Base-by-base conservation (phyloP, 148 eudicot species). In the Nyssa sinensis region DNA sequence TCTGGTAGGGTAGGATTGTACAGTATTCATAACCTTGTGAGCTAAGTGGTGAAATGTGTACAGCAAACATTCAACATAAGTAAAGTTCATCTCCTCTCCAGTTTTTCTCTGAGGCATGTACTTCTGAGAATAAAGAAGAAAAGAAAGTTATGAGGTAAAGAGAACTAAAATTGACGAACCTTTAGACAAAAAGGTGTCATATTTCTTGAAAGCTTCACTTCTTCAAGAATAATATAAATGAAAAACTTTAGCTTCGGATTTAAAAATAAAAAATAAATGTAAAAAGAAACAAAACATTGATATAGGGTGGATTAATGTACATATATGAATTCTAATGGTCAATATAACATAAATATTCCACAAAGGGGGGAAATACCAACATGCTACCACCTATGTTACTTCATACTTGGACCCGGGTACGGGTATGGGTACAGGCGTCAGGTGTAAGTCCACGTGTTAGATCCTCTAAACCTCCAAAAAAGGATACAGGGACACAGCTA, bases 31-130 rank as follows among this genome's bases (percentile, higher is more conserved):
- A 69, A 93, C 98, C 96, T 91, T 93, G 69, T 89, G 80, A 70
- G 98, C 96, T 75, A 93, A 84, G 71, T 93, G 91, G 89, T 93
- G 94, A 83, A 93, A 91, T 60, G 93, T 85, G 81, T 89, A 93
- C 77, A 93, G 44, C 74, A 93, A 85, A 71, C 98, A 93, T 75
- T 93, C 98, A 65, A 89, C 94, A 79, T 82, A 91, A 35, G 90
- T 86, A 68, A 91, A 93, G 81, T 89, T 89, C 85, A 87, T 86
- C 84, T 93, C 98, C 69, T 89, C 98, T 78, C 87, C 91, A 74
- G 88, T 84, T 82, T 84, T 93, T 84, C 87, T 87, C 47, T 74
- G 84, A 79, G 98, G 98, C 98, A 93, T 93, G 84, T 84, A 85
- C 75, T 88, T 89, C 98, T 93, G 73, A 51, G 37, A 34, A n/a